Base-by-base conservation (phyloP, 345 rosid genomes). In the Gossypium mustelinum region DNA sequence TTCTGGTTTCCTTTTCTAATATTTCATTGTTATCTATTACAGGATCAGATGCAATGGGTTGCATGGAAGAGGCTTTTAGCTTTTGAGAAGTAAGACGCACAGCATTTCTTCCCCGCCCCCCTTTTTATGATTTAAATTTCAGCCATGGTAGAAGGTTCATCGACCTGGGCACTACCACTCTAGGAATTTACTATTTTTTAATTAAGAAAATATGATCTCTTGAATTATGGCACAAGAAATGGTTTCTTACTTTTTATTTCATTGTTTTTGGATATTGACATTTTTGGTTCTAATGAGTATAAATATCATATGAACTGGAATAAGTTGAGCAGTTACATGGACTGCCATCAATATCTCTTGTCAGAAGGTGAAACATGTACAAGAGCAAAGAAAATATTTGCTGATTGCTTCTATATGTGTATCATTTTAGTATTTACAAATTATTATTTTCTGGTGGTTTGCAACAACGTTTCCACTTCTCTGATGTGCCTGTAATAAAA, bases 21-120 rank as follows among this genome's bases (percentile, higher is more conserved):
- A 47, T 75, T 4, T 54, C 2, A 11, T 57, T 75, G 14, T 77
- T 20, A 22, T 27, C 62, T 39, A 34, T 5, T 75, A 69, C 89
- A 92, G 98, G 98, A 94, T 82, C 97, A 94, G 80, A 73, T 75
- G 74, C 98, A 92, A 69, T 94, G 97, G 98, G 82, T 90, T 83
- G 94, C 94, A 55, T 94, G 98, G 98, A 92, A 91, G 86, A 89
- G 84, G 84, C 84, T 87, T 77, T 77, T 92, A 74, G 87, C 89
- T 68, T 94, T 92, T 84, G 98, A 94, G 79, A 94, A 86, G 97
- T 94, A 89, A 85, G 86, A 58, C 70, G 44, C 64, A 20, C 58
- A 80, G 7, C 52, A 20, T 65, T 65, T 16, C 17, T 16, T 55
- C 18, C 12, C 22, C 27, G 3, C 57, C 44, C 11, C 54, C 43